Conservation (phyloP, 2,329 filamentous ascomycete genomes). For the Purpureocillium lavendulum region DNA sequence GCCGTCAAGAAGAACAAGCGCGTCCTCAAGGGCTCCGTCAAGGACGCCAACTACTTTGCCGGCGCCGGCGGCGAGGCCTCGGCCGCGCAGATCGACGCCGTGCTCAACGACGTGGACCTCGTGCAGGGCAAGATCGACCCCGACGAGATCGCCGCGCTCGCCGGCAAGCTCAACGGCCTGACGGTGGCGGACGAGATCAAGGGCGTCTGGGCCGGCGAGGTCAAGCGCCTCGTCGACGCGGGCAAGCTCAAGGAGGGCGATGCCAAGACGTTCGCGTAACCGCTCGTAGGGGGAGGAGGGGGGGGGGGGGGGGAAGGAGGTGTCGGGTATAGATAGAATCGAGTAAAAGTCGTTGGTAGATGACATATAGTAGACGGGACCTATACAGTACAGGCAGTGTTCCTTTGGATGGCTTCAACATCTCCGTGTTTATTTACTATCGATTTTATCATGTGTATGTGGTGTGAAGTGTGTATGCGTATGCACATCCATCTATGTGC, state of each 20-base stretch:
- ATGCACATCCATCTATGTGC: too few species aligned
- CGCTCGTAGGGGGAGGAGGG: too few species aligned
- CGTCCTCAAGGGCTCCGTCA: conserved; percentile 85
- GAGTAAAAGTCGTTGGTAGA: too few species aligned
- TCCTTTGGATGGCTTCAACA: too few species aligned
- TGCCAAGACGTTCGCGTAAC: conserved; percentile 51
- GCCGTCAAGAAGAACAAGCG: conserved; percentile 99
- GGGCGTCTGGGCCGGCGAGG: conserved; percentile 69
- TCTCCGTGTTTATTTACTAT: too few species aligned
- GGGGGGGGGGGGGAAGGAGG: too few species aligned
- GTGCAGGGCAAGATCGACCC: conserved; percentile 82
- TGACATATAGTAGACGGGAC: too few species aligned
- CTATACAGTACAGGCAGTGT: too few species aligned
- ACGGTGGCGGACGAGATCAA: conserved; percentile 83
- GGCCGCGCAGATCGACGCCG: conserved; percentile 70
- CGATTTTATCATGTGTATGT: too few species aligned
- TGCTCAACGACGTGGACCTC: conserved; percentile 77
- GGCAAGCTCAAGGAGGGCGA: conserved; percentile 86
- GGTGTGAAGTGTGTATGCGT: too few species aligned
- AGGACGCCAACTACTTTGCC: conserved; percentile 96
- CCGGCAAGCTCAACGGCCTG: conserved; percentile 68
- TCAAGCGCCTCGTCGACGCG: conserved; percentile 66
- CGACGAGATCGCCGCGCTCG: conserved; percentile 81
- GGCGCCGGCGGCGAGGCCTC: conserved; percentile 59
- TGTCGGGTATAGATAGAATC: too few species aligned